These are phyloP conservation scores for Backusella psychrophila DNA, from an alignment of 192 early-diverging fungal species.

Conservation along the genomic window DNA sequence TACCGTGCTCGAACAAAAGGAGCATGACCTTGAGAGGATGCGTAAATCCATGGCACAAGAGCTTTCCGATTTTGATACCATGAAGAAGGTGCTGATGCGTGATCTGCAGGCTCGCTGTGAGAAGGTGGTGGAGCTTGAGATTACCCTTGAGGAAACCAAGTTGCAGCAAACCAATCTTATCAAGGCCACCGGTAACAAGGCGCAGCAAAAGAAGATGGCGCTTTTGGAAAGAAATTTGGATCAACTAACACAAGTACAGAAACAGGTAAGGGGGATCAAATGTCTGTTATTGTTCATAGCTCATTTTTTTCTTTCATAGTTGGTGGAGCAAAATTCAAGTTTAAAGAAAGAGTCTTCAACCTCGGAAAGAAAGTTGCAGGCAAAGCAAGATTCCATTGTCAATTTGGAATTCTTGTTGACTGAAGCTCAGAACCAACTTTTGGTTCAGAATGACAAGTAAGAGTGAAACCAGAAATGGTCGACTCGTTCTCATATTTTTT, in stretches of 20 bases:
- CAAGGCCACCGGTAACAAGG: constrained; percentile 75
- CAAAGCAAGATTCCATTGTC: constrained; percentile 89
- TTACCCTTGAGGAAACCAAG: constrained; percentile 91
- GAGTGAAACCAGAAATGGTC: not conserved
- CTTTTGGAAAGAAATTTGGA: constrained; percentile 96
- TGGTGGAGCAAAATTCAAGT: constrained; percentile 93
- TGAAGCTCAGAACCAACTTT: constrained; percentile 81
- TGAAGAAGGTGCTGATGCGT: constrained; percentile 98
- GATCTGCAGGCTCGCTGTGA: constrained; percentile 97
- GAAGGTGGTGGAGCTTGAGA: constrained; percentile 97
- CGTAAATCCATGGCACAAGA: constrained; percentile 43
- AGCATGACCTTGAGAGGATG: constrained; percentile 76
- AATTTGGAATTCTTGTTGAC: constrained; percentile 82
- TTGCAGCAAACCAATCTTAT: constrained; percentile 86
- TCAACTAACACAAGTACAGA: constrained; percentile 93
- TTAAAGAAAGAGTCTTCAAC: constrained; percentile 92
- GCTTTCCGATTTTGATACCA: constrained; percentile 93
- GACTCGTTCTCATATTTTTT: too few relatives aligned
- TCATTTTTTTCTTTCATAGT: constrained; percentile 21
- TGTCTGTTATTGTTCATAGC: not conserved
- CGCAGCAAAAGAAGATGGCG: constrained; percentile 92
- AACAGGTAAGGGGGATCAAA: too few relatives aligned
- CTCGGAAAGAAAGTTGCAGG: constrained; percentile 85
- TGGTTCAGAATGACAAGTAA: constrained; percentile 68
- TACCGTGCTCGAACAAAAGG: constrained; percentile 41